Percentiles rank a stretch among this genome's conserved stretches.
Evolutionary conservation across 176 grass and related monocot species (phyloP).

Genomic region (Hordeum vulgare): MorexV3_pseudomolecules_assembly NC_058519.1:10629393-10629892

Average conservation of each 20-base stretch:
- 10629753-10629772: not conserved
- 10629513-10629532: constrained; percentile 78
- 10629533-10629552: constrained; percentile 83
- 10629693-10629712: not conserved
- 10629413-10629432: constrained; percentile 2
- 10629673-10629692: not conserved
- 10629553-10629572: constrained; percentile 74
- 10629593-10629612: constrained; percentile 88
- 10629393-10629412: not conserved
- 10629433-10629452: not conserved
- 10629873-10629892: too few relatives aligned
- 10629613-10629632: constrained; percentile 72
- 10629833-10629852: too few relatives aligned
- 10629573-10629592: constrained; percentile 83
- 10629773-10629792: not conserved
- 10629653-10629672: not conserved
- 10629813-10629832: too few relatives aligned
- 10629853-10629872: too few relatives aligned
- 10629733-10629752: not conserved
- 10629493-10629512: constrained; percentile 95
- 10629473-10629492: not conserved
- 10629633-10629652: not conserved
- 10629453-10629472: not conserved
- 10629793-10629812: too few relatives aligned
- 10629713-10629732: not conserved